Base-by-base conservation (phyloP, 495 filamentous ascomycete species). In the Poronia punctata region DNA sequence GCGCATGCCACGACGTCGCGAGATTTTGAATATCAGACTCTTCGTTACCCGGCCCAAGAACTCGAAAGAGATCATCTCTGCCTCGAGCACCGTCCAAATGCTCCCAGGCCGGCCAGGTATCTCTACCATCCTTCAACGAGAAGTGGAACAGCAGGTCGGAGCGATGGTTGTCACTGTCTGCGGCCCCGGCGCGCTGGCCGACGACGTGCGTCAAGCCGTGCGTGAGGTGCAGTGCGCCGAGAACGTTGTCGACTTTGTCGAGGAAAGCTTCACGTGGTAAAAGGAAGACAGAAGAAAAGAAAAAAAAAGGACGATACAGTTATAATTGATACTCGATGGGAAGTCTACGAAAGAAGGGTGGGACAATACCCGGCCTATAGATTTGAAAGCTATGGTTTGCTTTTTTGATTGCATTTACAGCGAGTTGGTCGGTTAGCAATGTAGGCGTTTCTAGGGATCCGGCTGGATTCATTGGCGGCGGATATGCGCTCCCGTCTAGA, bases 241-340 rank as follows among this genome's bases (percentile, higher is more conserved):
- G 24, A 80, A 79, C 38, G 60, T 64, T 7, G 68, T 96, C 14
- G 86, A 93, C 52, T 89, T 89, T 50, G 66, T 86, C 24, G 86
- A 96, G 62, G 88, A 97, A 62, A 80, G 76, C 39, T 95, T 95
- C 62, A 83, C 84, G 2, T 96, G 89, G 89, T 96, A 50, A n/a
- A n/a, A n/a, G n/a, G n/a, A n/a, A n/a, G n/a, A n/a, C n/a, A n/a
- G n/a, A n/a, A n/a, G n/a, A n/a, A n/a, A n/a, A n/a, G n/a, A n/a
- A n/a, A n/a, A n/a, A n/a, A 53, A 48, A 16, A 16, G 29, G n/a
- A 12, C 6, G 29, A 3, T 31, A 3, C 16, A 34, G 12, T 37
- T 26, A 35, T 21, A 40, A 20, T 35, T 19, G 42, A 31, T 31
- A n/a, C 14, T 18, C 20, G 16, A 25, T 15, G 32, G 27, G 38